Percentiles rank a stretch among this genome's conserved stretches.
phyloP scores from a whole-genome alignment of 305 asterid species.

The Fraxinus baroniana region DNA sequence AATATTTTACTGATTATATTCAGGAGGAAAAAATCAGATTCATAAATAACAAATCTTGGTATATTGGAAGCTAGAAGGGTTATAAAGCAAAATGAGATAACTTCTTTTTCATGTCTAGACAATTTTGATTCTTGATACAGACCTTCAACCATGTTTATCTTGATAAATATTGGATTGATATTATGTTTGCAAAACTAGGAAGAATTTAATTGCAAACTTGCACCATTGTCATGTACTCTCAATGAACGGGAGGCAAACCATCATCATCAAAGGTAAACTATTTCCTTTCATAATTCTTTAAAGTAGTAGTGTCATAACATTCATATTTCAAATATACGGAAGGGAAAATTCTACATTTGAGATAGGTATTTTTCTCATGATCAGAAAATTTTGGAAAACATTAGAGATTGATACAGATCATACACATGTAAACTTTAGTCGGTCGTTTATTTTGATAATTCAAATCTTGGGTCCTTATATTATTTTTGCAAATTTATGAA shows the following conservation, averaged over 20 bases:
- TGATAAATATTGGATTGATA: background rate
- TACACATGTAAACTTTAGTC: conserved; percentile 1
- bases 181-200: background rate
- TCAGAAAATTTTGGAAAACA: background rate
- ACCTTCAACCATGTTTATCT: background rate
- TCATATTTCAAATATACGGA: background rate
- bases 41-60: background rate
- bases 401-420: background rate
- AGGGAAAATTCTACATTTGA: background rate
- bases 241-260: background rate
- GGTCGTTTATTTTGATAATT: background rate
- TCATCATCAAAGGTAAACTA: background rate
- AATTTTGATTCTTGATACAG: background rate
- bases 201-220: background rate
- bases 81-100: background rate
- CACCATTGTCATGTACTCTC: background rate
- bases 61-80: background rate
- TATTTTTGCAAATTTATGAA: conserved; percentile 1
- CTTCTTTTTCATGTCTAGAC: background rate
- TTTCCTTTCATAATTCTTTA: background rate
- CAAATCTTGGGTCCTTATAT: background rate
- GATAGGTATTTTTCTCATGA: background rate
- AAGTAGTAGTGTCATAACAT: background rate
- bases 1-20: background rate
- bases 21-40: background rate